Evolutionary conservation across 306 rosid genomes (phyloP).

Genomic region (Ormosia emarginata): DNA sequence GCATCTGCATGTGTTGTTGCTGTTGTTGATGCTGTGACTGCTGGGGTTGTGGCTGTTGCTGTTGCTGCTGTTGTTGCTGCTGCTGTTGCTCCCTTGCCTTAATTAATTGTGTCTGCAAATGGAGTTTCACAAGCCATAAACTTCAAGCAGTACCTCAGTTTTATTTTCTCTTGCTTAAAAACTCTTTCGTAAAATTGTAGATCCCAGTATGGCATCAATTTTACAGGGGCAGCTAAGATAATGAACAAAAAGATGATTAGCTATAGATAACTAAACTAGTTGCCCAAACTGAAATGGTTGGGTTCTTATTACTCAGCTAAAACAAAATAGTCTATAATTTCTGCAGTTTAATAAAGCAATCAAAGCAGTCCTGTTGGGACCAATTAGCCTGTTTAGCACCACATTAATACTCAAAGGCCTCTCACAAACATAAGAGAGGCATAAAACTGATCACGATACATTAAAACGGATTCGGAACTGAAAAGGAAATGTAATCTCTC

Average conservation of each 20-base stretch:
- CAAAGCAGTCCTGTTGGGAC: neutral
- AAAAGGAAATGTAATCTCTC: slow-evolving; percentile 8
- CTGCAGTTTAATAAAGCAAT: neutral
- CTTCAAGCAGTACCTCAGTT: slow-evolving; percentile 16
- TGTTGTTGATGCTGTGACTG: slow-evolving; percentile 61
- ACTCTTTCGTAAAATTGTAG: neutral
- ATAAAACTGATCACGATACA: neutral
- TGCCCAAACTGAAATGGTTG: neutral
- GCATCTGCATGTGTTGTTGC: slow-evolving; percentile 83
- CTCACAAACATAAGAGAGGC: neutral
- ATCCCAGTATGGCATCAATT: neutral
- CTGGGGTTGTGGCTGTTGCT: slow-evolving; percentile 45
- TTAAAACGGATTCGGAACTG: neutral
- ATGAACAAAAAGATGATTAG: neutral
- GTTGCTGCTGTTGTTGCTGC: slow-evolving; percentile 45
- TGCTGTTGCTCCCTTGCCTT: slow-evolving; percentile 95
- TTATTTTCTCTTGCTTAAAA: neutral
- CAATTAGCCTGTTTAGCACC: neutral
- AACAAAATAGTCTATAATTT: neutral
- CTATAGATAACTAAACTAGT: neutral
- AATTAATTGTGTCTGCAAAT: slow-evolving; percentile 73
- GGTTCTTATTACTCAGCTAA: neutral
- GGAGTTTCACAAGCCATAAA: slow-evolving; percentile 28
- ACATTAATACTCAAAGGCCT: neutral
- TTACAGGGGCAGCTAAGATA: neutral